Evolutionary conservation across 2,329 filamentous ascomycete species (phyloP), one percentile per base, ranked within the genome.

Genomic region (Emericellopsis atlantica): DNA sequence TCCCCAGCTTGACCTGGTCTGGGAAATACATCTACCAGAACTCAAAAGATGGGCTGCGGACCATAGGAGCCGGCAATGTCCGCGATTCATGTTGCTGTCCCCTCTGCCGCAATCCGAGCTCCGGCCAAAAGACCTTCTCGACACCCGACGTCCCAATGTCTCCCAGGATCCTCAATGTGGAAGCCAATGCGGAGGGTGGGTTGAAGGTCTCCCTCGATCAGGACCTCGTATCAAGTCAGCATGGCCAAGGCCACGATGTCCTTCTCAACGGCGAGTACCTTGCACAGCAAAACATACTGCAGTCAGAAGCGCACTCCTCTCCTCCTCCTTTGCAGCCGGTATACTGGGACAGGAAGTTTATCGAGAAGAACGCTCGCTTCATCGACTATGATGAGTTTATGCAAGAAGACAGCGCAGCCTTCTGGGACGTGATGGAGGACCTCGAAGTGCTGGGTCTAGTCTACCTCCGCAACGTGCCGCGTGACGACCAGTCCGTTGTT

Each of bases 361-460:
- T 36, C 23, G 46, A 50, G 44, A 37, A 51, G 7, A 58, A 69
- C n/a, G 63, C 77, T 10, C 61, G 65, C 38, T 77, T 72, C 58
- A 65, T 92, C 35, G 66, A 77, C 41, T 95, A 83, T 59, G 53
- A 75, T 0, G 76, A 79, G 32, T 95, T 87, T 60, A 81, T 93
- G 69, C 56, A 69, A 12, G 53, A 62, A 15, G 75, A 74, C 37
- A 52, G 58, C 1, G 65, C 65, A 1, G 51, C 54, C 31, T 77
- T 94, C 42, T 72, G 70, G 51, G 55, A 66, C 4, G 80, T 76
- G 3, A 64, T 95, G 40, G 58, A 65, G 11, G 70, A 79, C 39
- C 66, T 96, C 4, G 62, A 72, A 31, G 63, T 63, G 26, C 72
- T 80, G 39, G 92, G 92, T 0, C 64, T 96, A 1, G 63, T 95